Conservation (phyloP, 2,329 filamentous ascomycete genomes). For the Tolypocladium tundrense region DNA sequence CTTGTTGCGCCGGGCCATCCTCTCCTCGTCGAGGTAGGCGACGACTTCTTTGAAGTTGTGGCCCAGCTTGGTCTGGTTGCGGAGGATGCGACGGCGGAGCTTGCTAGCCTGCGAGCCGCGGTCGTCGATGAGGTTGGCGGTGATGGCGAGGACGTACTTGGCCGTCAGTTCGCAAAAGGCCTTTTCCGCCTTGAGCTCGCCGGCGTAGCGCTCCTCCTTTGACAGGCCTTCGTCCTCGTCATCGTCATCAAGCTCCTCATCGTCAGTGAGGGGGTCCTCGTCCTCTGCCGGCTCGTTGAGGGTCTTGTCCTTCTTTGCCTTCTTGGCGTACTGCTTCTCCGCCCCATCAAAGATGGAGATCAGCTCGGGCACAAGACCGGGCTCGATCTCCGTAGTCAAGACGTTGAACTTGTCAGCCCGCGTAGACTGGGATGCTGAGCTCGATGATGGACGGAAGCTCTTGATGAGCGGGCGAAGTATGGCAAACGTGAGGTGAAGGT, state of each 20-base stretch:
- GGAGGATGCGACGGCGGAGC: slow-evolving; percentile 60
- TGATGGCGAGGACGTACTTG: slow-evolving; percentile 73
- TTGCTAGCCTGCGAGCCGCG: slow-evolving; percentile 48
- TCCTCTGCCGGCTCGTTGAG: slow-evolving; percentile 58
- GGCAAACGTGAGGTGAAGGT: slow-evolving; percentile 71
- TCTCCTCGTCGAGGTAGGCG: slow-evolving; percentile 64
- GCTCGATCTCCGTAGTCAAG: slow-evolving; percentile 59
- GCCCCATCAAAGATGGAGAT: slow-evolving; percentile 66
- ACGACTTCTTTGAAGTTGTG: slow-evolving; percentile 79
- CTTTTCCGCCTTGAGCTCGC: slow-evolving; percentile 70
- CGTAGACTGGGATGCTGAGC: slow-evolving; percentile 10
- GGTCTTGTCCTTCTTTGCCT: slow-evolving; percentile 42
- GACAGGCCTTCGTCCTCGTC: slow-evolving; percentile 44
- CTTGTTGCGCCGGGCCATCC: slow-evolving; percentile 36
- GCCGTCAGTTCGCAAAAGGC: slow-evolving; percentile 75
- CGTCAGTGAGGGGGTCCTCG: slow-evolving; percentile 61
- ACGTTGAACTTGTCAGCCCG: slow-evolving; percentile 20
- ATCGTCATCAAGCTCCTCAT: slow-evolving; percentile 42
- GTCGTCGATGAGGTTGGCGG: slow-evolving; percentile 63
- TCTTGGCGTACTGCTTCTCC: slow-evolving; percentile 70
- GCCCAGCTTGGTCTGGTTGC: slow-evolving; percentile 74
- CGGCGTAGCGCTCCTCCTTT: slow-evolving; percentile 49
- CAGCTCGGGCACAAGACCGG: slow-evolving; percentile 55
- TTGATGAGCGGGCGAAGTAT: slow-evolving; percentile 51
- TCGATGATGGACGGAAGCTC: slow-evolving; percentile 20